Percentiles rank a stretch among this genome's conserved stretches.
phyloP scores from a whole-genome alignment of 2,329 filamentous ascomycete genomes.

The Cytospora mali region DNA sequence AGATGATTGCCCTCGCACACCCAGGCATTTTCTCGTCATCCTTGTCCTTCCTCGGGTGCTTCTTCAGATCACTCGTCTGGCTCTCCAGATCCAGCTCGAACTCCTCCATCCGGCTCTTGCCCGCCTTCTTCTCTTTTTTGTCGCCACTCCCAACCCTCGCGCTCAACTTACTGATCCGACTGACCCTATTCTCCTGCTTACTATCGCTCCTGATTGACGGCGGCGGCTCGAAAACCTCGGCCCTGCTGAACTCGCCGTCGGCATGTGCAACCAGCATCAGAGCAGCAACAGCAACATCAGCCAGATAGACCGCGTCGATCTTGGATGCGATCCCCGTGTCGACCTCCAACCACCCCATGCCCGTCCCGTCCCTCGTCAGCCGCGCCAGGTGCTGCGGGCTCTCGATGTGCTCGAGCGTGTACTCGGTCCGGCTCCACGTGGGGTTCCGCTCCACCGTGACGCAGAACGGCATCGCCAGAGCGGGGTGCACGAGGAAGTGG shows the following conservation, averaged over 20 bases:
- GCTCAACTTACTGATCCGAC: conserved; percentile 37
- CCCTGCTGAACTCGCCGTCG: conserved; percentile 55
- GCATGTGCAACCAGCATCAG: conserved; percentile 60
- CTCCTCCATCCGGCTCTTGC: conserved; percentile 51
- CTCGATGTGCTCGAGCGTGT: conserved; percentile 67
- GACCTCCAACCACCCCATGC: conserved; percentile 62
- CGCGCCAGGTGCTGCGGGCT: conserved; percentile 62
- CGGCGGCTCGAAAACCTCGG: conserved; percentile 63
- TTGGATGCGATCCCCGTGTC: conserved; percentile 62
- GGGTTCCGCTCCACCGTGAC: conserved; percentile 60
- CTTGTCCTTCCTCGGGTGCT: conserved; percentile 45
- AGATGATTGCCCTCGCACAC: conserved; percentile 51
- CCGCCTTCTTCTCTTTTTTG: conserved; percentile 29
- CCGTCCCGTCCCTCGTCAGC: conserved; percentile 62
- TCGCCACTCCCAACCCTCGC: conserved; percentile 31
- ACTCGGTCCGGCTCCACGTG: conserved; percentile 63
- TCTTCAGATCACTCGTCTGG: conserved; percentile 52
- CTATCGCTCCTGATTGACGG: conserved; percentile 41
- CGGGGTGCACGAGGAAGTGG: conserved; percentile 66
- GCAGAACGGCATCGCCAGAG: conserved; percentile 64
- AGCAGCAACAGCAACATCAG: conserved; percentile 64
- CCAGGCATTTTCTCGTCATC: conserved; percentile 54
- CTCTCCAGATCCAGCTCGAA: conserved; percentile 67
- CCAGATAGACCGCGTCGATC: conserved; percentile 63
- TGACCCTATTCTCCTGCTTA: conserved; percentile 32